phyloP scores from a whole-genome alignment of 306 rosid species.

The Quercus aquifolioides region DNA sequence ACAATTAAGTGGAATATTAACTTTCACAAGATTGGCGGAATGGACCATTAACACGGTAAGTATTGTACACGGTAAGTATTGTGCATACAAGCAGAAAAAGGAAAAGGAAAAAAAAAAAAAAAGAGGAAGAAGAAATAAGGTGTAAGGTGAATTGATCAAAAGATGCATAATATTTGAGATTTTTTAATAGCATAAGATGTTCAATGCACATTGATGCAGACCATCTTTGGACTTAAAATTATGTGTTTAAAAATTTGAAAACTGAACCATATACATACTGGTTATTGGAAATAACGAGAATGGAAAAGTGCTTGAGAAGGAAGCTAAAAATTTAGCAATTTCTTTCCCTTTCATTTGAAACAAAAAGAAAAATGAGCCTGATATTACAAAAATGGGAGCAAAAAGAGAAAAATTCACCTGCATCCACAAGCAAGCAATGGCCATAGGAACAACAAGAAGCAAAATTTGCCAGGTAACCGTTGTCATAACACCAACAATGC shows the following conservation, averaged over 20 bases:
- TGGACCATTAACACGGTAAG: no score
- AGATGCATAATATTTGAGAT: no score
- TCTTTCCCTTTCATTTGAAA: neutral
- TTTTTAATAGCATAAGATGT: neutral
- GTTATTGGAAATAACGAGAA: neutral
- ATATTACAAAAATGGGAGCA: neutral
- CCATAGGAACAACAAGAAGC: constrained; percentile 89
- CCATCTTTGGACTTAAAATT: neutral
- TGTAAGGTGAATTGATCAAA: no score
- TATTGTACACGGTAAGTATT: no score
- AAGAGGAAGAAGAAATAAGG: no score
- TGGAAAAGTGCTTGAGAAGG: neutral
- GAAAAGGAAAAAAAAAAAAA: neutral
- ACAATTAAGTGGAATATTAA: neutral
- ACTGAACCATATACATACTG: neutral
- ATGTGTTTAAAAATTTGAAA: neutral
- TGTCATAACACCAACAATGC: constrained; percentile 89
- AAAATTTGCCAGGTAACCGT: constrained; percentile 92
- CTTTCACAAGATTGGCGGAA: neutral
- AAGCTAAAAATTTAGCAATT: neutral
- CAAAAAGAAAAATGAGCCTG: neutral
- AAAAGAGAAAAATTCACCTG: constrained; percentile 54
- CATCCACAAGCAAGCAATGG: constrained; percentile 97
- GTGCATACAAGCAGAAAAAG: no score
- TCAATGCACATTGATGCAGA: neutral